Conservation (phyloP, 2,329 filamentous ascomycete genomes). For the Claviceps monticola region DNA sequence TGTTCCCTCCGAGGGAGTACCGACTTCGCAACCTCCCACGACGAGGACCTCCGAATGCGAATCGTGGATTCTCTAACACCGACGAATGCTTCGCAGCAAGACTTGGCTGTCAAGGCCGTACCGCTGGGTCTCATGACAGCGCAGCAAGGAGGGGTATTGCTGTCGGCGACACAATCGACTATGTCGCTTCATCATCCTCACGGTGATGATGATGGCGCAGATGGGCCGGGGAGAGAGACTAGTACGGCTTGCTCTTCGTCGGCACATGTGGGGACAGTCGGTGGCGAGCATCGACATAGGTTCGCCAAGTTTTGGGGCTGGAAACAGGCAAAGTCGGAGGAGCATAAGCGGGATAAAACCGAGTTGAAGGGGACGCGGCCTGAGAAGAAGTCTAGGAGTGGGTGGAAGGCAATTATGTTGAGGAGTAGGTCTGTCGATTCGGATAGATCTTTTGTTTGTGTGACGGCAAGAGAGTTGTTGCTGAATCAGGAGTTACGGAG, state of each 20-base stretch:
- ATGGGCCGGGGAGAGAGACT: not conserved
- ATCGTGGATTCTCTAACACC: not conserved
- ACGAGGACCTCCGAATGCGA: not conserved
- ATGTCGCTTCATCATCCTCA: not conserved
- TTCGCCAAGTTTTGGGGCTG: not conserved
- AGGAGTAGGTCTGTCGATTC: conserved; percentile 5
- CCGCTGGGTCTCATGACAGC: no score
- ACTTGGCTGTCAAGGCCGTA: not conserved
- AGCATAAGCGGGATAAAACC: not conserved
- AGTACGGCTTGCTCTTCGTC: not conserved
- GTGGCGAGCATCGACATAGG: not conserved
- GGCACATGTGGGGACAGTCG: not conserved
- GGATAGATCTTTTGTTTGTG: conserved; percentile 10
- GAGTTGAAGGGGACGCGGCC: not conserved
- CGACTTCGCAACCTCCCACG: not conserved
- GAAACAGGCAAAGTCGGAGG: not conserved
- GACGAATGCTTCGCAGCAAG: not conserved
- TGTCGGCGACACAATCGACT: no score
- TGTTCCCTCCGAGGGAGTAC: not conserved
- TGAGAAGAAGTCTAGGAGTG: not conserved
- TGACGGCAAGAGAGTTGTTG: conserved; percentile 6
- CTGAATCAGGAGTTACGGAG: conserved; percentile 1
- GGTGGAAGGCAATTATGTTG: not conserved
- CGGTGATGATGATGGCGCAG: not conserved
- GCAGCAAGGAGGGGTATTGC: no score